Percentiles rank a stretch among this genome's conserved stretches.
Evolutionary conservation across 2,329 filamentous ascomycete species (phyloP).

Genomic region (Colletotrichum sp.): DNA sequence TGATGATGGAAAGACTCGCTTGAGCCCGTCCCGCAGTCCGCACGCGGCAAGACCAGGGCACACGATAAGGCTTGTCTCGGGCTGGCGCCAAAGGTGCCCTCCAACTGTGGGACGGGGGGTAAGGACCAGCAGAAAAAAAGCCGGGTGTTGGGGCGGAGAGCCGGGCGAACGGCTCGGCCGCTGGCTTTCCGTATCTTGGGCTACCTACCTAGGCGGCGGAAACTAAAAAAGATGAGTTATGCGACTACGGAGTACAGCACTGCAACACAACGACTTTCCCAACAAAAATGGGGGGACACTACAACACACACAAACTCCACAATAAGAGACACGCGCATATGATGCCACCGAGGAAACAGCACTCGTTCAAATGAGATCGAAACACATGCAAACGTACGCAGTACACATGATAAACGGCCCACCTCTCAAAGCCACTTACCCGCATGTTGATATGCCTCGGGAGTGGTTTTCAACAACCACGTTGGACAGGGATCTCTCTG

Average conservation of each 20-base stretch:
- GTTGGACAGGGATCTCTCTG: background rate
- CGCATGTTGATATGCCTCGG: background rate
- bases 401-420: background rate
- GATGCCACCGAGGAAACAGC: background rate
- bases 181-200: background rate
- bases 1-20: background rate
- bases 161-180: slow-evolving; percentile 18
- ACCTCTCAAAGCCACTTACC: background rate
- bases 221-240: background rate
- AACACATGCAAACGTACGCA: background rate
- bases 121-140: background rate
- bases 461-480: background rate
- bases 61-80: background rate
- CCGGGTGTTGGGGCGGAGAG: slow-evolving; percentile 12
- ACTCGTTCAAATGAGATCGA: background rate
- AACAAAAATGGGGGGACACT: background rate
- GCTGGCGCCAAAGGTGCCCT: background rate
- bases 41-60: background rate
- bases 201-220: background rate
- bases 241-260: background rate
- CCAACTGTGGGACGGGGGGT: background rate
- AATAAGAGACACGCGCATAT: background rate
- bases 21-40: background rate
- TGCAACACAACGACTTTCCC: background rate
- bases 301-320: background rate